Evolutionary conservation across 257 asterid genomes (phyloP).

Genomic region (Capsicum pubescens): DNA sequence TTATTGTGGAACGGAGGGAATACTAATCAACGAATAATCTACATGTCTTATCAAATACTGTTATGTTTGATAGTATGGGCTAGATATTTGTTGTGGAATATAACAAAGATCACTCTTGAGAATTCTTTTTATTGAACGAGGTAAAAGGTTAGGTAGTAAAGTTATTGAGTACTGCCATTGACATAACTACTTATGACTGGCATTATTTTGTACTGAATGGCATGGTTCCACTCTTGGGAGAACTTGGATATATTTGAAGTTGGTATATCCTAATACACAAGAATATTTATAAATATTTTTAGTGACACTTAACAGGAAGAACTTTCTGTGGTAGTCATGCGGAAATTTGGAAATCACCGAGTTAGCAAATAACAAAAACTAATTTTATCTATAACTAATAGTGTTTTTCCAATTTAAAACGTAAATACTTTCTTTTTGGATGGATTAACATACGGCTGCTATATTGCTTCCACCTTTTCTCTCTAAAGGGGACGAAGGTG

Average conservation of each 20-base stretch:
- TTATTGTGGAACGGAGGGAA: too few species aligned
- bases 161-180: background rate
- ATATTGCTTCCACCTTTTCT: conserved; percentile 21
- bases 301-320: background rate
- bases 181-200: background rate
- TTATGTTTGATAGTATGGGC: background rate
- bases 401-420: background rate
- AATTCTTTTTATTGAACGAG: background rate
- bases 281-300: background rate
- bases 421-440: background rate
- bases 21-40: background rate
- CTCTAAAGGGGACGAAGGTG: background rate
- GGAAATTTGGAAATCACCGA: background rate
- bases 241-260: background rate
- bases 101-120: background rate
- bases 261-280: background rate
- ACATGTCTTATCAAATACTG: background rate
- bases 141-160: background rate
- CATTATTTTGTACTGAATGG: conserved; percentile 1
- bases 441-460: background rate
- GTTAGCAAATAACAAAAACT: background rate
- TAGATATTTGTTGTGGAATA: background rate
- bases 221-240: background rate
- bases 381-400: background rate
- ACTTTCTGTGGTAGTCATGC: background rate